A percentile compares a stretch with the other conserved stretches of the same genome.
Conservation (phyloP, 2,329 filamentous ascomycete genomes). For the Achaetomium macrosporum region DNA sequence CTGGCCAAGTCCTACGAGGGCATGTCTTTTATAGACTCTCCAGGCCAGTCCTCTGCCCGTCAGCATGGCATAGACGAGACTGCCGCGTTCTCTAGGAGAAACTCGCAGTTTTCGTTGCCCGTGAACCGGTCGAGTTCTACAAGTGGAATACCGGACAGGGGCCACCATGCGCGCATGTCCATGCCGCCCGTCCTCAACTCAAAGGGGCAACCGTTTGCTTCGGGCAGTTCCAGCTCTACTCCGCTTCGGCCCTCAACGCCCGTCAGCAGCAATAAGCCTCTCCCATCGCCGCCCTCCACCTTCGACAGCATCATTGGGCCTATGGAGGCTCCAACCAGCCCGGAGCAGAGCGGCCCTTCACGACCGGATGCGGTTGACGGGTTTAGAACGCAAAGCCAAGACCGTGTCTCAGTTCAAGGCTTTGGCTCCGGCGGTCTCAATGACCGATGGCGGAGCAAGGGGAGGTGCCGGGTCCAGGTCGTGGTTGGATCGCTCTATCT, state of each 20-base stretch:
- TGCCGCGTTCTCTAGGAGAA: conserved; percentile 41
- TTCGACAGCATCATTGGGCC: conserved; percentile 41
- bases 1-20: conserved; percentile 68
- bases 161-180: conserved; percentile 66
- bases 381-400: conserved; percentile 45
- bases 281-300: conserved; percentile 41
- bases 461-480: conserved; percentile 71
- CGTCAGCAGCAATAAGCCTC: conserved; percentile 36
- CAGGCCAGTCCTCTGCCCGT: conserved; percentile 46
- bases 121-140: conserved; percentile 49
- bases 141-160: conserved; percentile 50
- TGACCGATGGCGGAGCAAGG: conserved; percentile 73
- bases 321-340: conserved; percentile 32
- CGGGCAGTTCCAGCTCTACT: conserved; percentile 41
- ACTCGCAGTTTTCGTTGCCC: conserved; percentile 49
- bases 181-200: conserved; percentile 65
- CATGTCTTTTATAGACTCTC: conserved; percentile 71
- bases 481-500: conserved; percentile 82
- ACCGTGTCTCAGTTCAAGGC: conserved; percentile 60
- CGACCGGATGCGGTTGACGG: conserved; percentile 39
- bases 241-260: conserved; percentile 48
- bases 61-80: conserved; percentile 43
- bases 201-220: conserved; percentile 39
- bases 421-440: conserved; percentile 66
- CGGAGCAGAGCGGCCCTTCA: conserved; percentile 34